These are phyloP conservation scores for Chalciporus pseudorubinellus DNA, from an alignment of 768 basidiomycete genomes.

Conservation along the genomic window DNA sequence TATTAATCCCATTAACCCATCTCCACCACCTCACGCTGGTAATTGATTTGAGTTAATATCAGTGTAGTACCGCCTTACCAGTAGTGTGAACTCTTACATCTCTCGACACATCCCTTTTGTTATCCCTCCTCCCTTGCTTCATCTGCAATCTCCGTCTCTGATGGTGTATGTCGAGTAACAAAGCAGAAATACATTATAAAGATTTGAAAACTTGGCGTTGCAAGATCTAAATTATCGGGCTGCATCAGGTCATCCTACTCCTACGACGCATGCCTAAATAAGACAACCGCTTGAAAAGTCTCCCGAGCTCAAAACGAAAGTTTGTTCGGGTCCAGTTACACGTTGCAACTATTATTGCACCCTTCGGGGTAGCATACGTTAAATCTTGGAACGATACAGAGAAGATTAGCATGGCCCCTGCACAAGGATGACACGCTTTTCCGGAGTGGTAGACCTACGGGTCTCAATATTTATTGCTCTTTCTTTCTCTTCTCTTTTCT, in stretches of 20 bases:
- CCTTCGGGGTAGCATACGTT: constrained; percentile 88
- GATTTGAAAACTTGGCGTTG: constrained; percentile 27
- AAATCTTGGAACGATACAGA: constrained; percentile 99
- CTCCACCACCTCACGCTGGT: constrained; percentile 44
- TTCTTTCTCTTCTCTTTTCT: constrained; percentile 6
- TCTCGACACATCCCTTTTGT: constrained; percentile 17
- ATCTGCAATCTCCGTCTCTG: constrained; percentile 24
- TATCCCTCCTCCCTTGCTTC: constrained; percentile 18
- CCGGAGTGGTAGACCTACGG: constrained; percentile 76
- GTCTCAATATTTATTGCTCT: constrained; percentile 40
- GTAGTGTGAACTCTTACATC: too few species aligned
- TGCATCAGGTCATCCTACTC: too few species aligned
- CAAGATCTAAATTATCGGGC: background rate
- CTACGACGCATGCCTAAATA: background rate
- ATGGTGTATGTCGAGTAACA: constrained; percentile 25
- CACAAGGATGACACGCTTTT: constrained; percentile 99
- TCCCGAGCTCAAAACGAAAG: background rate
- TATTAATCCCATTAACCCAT: constrained; percentile 45
- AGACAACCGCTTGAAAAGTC: background rate
- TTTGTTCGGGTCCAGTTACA: background rate
- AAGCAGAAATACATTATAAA: constrained; percentile 38
- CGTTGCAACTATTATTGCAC: constrained; percentile 38
- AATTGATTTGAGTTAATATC: constrained; percentile 27
- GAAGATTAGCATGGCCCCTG: constrained; percentile 99
- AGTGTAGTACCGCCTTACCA: constrained; percentile 21